These are phyloP conservation scores for Neurospora sp. DNA, from an alignment of 495 filamentous ascomycete genomes.

Conservation along the genomic window DNA sequence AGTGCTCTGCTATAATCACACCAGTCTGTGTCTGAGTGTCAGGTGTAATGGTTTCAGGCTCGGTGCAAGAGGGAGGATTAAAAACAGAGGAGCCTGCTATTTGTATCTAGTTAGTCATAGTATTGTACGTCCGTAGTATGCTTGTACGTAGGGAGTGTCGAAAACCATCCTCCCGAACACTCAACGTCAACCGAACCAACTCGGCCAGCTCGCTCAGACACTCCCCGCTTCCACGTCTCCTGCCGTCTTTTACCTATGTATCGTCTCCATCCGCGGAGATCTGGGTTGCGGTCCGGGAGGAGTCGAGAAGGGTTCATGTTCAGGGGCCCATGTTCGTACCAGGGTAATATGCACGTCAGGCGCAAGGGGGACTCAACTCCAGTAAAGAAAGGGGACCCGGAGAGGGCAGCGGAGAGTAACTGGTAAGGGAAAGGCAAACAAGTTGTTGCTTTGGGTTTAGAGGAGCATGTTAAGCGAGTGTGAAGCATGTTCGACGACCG, in stretches of 20 bases:
- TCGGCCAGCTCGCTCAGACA: not conserved
- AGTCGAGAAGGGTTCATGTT: not conserved
- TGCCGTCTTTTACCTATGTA: not conserved
- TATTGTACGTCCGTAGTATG: too few species aligned
- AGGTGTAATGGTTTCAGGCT: too few species aligned
- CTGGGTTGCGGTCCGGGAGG: not conserved
- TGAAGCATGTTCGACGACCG: not conserved
- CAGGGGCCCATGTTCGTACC: not conserved
- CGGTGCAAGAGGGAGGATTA: too few species aligned
- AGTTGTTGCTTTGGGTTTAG: not conserved
- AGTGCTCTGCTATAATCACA: too few species aligned
- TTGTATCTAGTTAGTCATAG: too few species aligned
- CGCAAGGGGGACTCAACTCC: not conserved
- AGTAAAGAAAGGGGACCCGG: not conserved
- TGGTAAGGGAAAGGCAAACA: not conserved
- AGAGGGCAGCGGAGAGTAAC: not conserved
- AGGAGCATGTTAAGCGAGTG: not conserved
- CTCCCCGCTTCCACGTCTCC: not conserved
- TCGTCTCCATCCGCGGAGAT: not conserved
- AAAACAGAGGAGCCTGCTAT: too few species aligned
- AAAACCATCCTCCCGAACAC: too few species aligned
- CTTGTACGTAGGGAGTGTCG: too few species aligned
- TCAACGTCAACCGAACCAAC: not conserved
- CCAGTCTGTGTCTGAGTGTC: too few species aligned
- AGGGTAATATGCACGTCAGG: not conserved